phyloP scores from a whole-genome alignment of 2,329 filamentous ascomycete genomes.

The Huntiella savannae region DNA sequence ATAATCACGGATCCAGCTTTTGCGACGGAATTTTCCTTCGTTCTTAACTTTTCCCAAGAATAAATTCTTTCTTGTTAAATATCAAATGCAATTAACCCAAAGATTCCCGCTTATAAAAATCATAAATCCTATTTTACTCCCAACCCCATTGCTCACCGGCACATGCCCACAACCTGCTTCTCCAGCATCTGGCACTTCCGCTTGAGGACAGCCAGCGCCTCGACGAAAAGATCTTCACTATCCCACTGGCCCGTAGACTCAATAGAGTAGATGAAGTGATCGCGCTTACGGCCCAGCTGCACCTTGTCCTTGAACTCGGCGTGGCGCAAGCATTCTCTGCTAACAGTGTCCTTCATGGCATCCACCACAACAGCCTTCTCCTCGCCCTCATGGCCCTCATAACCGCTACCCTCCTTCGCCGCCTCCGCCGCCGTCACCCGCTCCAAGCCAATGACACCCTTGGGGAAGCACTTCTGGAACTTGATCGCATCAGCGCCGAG shows the following conservation, averaged over 20 bases:
- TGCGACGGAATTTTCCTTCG: slow-evolving; percentile 46
- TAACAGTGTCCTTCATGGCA: slow-evolving; percentile 87
- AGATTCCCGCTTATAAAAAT: too few relatives aligned
- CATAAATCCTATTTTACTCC: too few relatives aligned
- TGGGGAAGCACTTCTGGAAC: slow-evolving; percentile 75
- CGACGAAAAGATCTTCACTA: slow-evolving; percentile 82
- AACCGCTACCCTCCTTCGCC: slow-evolving; percentile 36
- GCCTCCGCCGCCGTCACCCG: slow-evolving; percentile 51
- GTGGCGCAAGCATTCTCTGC: slow-evolving; percentile 78
- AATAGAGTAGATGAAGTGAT: slow-evolving; percentile 94
- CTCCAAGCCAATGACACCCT: slow-evolving; percentile 69
- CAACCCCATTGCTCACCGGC: slow-evolving; percentile 19
- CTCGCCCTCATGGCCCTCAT: slow-evolving; percentile 60
- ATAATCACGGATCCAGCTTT: slow-evolving; percentile 89
- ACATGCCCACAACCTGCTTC: slow-evolving; percentile 49
- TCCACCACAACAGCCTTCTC: slow-evolving; percentile 73
- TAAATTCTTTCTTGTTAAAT: neutral
- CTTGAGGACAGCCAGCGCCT: slow-evolving; percentile 70
- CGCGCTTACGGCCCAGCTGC: slow-evolving; percentile 69
- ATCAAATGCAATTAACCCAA: neutral
- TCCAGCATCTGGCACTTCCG: slow-evolving; percentile 61
- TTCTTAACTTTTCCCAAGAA: slow-evolving; percentile 26
- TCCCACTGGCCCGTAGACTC: slow-evolving; percentile 93
- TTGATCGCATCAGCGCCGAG: slow-evolving; percentile 72
- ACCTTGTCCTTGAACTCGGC: slow-evolving; percentile 91